Evolutionary conservation across 1,139 yeast species (phyloP), one percentile per base, ranked within the genome.

Genomic region (Scheffersomyces insectosa): DNA sequence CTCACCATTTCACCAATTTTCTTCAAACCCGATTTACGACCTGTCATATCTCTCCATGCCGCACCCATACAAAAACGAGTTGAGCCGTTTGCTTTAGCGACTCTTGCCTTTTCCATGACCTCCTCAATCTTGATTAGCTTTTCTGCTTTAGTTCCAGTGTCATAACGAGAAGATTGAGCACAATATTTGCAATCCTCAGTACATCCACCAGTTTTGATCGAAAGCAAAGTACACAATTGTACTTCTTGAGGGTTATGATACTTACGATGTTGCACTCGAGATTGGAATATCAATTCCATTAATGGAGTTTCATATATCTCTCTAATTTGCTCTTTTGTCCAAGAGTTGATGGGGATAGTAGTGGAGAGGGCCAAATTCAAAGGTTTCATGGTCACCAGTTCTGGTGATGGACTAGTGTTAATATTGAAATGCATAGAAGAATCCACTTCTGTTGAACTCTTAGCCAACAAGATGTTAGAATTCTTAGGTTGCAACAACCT

Each of bases 61-160:
- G 93, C 89, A 36, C 95, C 95, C 84, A 86, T 81, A 59, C 95
- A 86, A 57, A 86, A 86, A 47, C 95, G 70, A 0, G 95, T 86
- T 0, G 86, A 79, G 0, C 93, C 93, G 50, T 85, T 85, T 5
- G 57, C 67, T 54, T 84, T 83, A 5, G 95, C 93, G 41, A 74
- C 75, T 38, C 65, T 66, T 0, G 95, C 95, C 36, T 81, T 84
- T 40, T 67, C 73, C 57, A 83, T 66, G 1, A 87, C 93, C 25
- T 74, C 73, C 3, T 84, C 90, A 11, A 85, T 60, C 23, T 72
- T 66, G 16, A 85, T 74, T 65, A 85, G 65, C 56, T 81, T 82
- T 46, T 82, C 85, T 2, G 93, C 90, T 51, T 82, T 70, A 15
- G 83, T 66, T 2, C 88, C 91, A 5, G 95, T 85, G 43, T 78